These are phyloP conservation scores for Leccinellum albellum DNA, from an alignment of 768 basidiomycete species.

Conservation along the genomic window DNA sequence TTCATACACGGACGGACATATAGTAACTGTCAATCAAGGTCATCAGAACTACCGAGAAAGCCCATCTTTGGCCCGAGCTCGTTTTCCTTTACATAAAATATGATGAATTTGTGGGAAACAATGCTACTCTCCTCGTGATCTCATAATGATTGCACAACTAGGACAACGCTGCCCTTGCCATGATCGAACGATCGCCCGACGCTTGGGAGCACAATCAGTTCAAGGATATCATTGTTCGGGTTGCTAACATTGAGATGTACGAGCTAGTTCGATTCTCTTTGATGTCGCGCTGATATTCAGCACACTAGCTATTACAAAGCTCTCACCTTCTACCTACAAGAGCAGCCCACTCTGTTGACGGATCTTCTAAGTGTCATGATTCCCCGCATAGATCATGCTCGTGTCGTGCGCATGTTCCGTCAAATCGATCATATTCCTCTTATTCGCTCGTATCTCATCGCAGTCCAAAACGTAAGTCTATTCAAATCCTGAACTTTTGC, in stretches of 20 bases:
- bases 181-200: conserved; percentile 98
- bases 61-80: conserved; percentile 96
- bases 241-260: conserved; percentile 96
- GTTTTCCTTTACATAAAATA: conserved; percentile 99
- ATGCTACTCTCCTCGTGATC: background rate
- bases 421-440: conserved; percentile 95
- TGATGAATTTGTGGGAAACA: conserved; percentile 72
- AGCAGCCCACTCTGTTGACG: conserved; percentile 89
- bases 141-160: conserved; percentile 27
- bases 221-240: conserved; percentile 96
- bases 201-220: conserved; percentile 99
- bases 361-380: conserved; percentile 91
- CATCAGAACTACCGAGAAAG: conserved; percentile 92
- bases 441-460: conserved; percentile 93
- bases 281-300: conserved; percentile 3
- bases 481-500: background rate
- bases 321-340: conserved; percentile 88
- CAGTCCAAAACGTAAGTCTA: conserved; percentile 81
- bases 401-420: conserved; percentile 94
- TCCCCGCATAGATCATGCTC: conserved; percentile 89
- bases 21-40: conserved; percentile 43
- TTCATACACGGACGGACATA: background rate
- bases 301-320: conserved; percentile 84
- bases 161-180: conserved; percentile 96
- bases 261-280: conserved; percentile 16